Base-by-base conservation (phyloP, 2,329 filamentous ascomycete species). In the Pseudopithomyces chartarum region DNA sequence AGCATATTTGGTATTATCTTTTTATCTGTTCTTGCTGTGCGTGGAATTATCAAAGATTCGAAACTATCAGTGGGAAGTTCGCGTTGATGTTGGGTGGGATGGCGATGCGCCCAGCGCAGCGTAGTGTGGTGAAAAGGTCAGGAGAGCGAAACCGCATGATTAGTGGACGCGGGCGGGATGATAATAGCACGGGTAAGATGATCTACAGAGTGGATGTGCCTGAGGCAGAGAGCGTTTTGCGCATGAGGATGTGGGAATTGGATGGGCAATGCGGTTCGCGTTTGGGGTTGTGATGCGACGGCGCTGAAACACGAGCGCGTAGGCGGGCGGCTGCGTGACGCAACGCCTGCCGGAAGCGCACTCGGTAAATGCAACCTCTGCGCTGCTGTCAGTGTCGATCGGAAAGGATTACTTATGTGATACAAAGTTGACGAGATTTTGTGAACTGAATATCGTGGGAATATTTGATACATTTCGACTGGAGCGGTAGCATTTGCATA, bases 1-100 rank as follows among this genome's bases (percentile, higher is more conserved):
- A 70, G 64, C 20, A 59, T 63, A n/a, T 48, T 29, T 8, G 26
- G 8, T 29, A 8, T 29, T 29, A 8, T 29, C 5, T 29, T 8
- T 29, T 29, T 29, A 29, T 29, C 26, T n/a, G n/a, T n/a, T n/a
- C 26, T 29, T 29, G 26, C 8, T 29, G 26, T 29, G 4, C 26
- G 8, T 8, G 8, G 8, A 29, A 29, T 5, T 29, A 29, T 29
- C 8, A 5, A 8, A 29, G 4, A 8, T 29, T 29, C 26, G 26
- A 29, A 8, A 29, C 8, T 29, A 29, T 29, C 26, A 29, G 29
- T 22, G 39, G 17, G 13, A 33, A 40, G 5, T 33, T 47, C 12
- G 34, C 52, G 19, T 12, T 45, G 11, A 15, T 19, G 53, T 34
- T 12, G 29, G 46, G 26, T 22, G 26, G 7, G 44, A 29, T 29